These are phyloP conservation scores for Amanita subjunquillea DNA, from an alignment of 768 basidiomycete genomes.

Conservation along the genomic window DNA sequence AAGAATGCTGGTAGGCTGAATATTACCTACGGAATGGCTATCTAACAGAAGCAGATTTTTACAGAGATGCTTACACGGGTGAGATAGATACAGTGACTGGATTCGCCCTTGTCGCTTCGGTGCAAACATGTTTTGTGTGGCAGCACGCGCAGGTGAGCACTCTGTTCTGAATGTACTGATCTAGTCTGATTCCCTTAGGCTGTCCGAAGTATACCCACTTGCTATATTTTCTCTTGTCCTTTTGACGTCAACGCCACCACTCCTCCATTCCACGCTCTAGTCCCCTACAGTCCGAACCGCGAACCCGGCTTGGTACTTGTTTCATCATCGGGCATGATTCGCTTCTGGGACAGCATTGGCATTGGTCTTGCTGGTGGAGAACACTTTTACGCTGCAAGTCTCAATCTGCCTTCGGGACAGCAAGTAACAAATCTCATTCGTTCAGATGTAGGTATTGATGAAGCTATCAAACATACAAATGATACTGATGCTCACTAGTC, in stretches of 20 bases:
- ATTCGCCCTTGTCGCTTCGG: constrained; percentile 63
- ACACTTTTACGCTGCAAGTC: constrained; percentile 39
- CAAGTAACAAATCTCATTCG: constrained; percentile 58
- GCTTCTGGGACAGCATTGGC: constrained; percentile 85
- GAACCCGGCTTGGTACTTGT: constrained; percentile 86
- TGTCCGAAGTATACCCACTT: constrained; percentile 64
- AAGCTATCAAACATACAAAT: constrained; percentile 1
- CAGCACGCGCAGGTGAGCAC: constrained; percentile 56
- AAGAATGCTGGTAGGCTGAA: constrained; percentile 49
- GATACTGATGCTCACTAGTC: constrained; percentile 25
- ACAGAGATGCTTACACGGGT: constrained; percentile 56
- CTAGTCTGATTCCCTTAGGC: constrained; percentile 23
- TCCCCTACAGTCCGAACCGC: constrained; percentile 54
- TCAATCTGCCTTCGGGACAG: constrained; percentile 45
- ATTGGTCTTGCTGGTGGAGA: constrained; percentile 77
- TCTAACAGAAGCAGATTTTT: constrained; percentile 42
- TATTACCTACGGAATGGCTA: background rate
- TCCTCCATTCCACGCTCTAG: constrained; percentile 50
- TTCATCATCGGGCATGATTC: constrained; percentile 57
- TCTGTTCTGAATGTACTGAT: background rate
- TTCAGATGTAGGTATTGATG: constrained; percentile 39
- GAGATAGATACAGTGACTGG: constrained; percentile 64
- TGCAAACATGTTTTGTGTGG: constrained; percentile 76
- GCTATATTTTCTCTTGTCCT: constrained; percentile 76
- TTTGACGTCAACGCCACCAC: constrained; percentile 24